Conservation (phyloP, 1,284 basidiomycete species). For the Cerioporus squamosus region DNA sequence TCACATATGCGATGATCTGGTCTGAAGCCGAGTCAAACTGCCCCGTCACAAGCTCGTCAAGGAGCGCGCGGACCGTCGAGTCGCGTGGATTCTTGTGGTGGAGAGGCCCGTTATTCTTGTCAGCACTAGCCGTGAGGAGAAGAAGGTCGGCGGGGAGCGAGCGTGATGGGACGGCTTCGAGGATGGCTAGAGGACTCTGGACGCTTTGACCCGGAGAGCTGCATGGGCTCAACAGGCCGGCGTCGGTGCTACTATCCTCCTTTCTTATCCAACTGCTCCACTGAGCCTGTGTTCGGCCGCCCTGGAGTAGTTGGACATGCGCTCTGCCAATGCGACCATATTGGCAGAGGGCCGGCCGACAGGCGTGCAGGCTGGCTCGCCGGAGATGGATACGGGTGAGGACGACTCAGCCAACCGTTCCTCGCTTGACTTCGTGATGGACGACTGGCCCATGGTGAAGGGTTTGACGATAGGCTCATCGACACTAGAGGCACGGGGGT, state of each 20-base stretch:
- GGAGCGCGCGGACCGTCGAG: slow-evolving; percentile 88
- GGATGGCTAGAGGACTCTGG: too few species aligned
- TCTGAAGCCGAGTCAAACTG: slow-evolving; percentile 85
- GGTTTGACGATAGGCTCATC: too few species aligned
- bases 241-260: slow-evolving; percentile 42
- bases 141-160: neutral
- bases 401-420: slow-evolving; percentile 50
- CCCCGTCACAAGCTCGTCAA: slow-evolving; percentile 92
- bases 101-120: too few species aligned
- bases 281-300: slow-evolving; percentile 71
- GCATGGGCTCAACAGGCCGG: slow-evolving; percentile 38
- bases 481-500: too few species aligned
- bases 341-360: slow-evolving; percentile 61
- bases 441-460: too few species aligned
- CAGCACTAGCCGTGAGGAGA: slow-evolving; percentile 71
- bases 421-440: slow-evolving; percentile 74
- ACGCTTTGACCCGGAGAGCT: slow-evolving; percentile 23
- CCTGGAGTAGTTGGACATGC: slow-evolving; percentile 49
- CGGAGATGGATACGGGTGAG: slow-evolving; percentile 41
- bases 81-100: slow-evolving; percentile 43
- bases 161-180: too few species aligned
- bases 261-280: slow-evolving; percentile 53
- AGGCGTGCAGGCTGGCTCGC: slow-evolving; percentile 44
- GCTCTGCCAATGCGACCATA: slow-evolving; percentile 78
- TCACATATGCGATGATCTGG: slow-evolving; percentile 75